Percentiles rank a stretch among this genome's conserved stretches.
Conservation (phyloP, 2,329 filamentous ascomycete species). For the Alternaria gansuensis region DNA sequence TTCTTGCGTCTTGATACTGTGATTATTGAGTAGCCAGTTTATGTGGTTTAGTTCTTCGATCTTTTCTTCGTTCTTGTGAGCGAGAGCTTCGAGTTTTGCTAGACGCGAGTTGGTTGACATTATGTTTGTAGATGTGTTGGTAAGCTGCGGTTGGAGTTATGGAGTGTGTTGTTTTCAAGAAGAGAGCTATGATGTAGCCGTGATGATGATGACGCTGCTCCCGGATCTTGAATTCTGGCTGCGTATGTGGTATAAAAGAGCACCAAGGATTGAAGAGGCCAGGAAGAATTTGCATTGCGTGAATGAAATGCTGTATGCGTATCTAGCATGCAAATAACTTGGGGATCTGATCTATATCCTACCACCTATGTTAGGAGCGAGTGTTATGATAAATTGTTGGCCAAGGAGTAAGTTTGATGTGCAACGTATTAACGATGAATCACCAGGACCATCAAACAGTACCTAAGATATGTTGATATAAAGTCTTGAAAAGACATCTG, state of each 20-base stretch:
- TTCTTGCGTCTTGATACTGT: not conserved
- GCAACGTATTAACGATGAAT: not conserved
- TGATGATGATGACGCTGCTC: too few relatives aligned
- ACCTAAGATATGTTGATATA: not conserved
- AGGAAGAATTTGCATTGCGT: not conserved
- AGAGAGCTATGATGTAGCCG: not conserved
- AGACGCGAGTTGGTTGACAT: constrained; percentile 1
- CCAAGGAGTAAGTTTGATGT: too few relatives aligned
- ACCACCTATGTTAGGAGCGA: too few relatives aligned
- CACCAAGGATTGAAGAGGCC: not conserved
- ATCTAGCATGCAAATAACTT: not conserved
- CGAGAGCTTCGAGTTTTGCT: constrained; percentile 9
- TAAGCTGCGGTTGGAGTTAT: not conserved
- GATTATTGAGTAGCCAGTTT: constrained; percentile 7
- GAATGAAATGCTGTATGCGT: not conserved
- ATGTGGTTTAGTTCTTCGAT: not conserved
- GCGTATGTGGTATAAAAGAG: not conserved
- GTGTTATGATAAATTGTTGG: not conserved
- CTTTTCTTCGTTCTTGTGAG: not conserved
- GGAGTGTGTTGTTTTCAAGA: not conserved
- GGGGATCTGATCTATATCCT: too few relatives aligned
- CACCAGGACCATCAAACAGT: not conserved
- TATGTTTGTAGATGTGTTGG: not conserved
- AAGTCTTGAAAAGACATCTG: not conserved
- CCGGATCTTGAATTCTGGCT: not conserved